Base-by-base conservation (phyloP, 148 eudicot species). In the Vaccinium macrocarpon region DNA sequence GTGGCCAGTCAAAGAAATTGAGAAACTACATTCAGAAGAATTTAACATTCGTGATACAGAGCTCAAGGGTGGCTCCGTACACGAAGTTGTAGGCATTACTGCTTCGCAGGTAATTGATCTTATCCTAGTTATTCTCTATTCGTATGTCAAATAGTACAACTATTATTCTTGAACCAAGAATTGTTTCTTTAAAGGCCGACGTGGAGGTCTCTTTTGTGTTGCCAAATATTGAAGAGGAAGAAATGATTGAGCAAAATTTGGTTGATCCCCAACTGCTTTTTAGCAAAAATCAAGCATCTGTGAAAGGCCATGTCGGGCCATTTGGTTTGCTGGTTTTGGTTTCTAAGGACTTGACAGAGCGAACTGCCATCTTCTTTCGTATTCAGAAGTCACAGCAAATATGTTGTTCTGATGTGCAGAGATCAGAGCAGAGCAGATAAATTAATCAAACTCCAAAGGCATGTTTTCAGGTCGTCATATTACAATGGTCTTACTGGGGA, bases 321-420 rank as follows among this genome's bases (percentile, higher is more conserved):
- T 86, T 86, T 73, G 88, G 88, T 49, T 59, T 86, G 29, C 61
- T 88, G 84, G 70, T 71, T 61, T 73, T 88, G 23, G 85, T 88
- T 51, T 82, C 90, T 1, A 56, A 84, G n/a, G 79, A 82, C 64
- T 59, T 86, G 16, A 21, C 57, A 42, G 90, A 88, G 49, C 81
- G 82, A 15, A 88, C 88, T 15, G 83, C 85, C 6, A 78, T 88
- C 48, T 88, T 84, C 83, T 88, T 88, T 73, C 71, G 86, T 88
- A 62, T 88, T 81, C 64, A 88, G 81, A 82, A 62, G 55, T 49
- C 71, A 71, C 35, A 14, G 64, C 14, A 80, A 80, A 27, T 86
- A 46, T 72, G 50, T 74, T 0, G 88, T 86, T 55, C 83, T 86
- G 13, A 72, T 86, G 85, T 86, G 88, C 48, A 86, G 81, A 79